phyloP scores from a whole-genome alignment of 352 stramenopile species.

The Pythium scleroteichum region DNA sequence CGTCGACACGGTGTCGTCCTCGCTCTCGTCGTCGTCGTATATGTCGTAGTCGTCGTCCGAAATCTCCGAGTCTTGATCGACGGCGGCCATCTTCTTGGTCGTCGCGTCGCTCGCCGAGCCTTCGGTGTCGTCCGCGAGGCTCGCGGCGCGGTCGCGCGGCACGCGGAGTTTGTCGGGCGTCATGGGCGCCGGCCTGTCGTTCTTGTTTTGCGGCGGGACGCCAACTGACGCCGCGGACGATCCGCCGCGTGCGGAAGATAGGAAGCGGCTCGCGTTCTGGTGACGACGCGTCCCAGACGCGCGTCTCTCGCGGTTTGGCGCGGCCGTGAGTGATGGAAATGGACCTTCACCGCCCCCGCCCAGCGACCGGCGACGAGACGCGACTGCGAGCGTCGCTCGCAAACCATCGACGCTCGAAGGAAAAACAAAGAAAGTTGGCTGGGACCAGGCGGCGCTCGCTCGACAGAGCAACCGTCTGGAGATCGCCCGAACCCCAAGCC shows the following conservation, averaged over 20 bases:
- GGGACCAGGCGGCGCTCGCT: no score
- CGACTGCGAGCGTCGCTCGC: background rate
- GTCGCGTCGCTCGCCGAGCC: background rate
- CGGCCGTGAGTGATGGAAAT: constrained; percentile 8
- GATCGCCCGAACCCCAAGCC: no score
- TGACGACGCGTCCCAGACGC: constrained; percentile 1
- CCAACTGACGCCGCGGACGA: no score
- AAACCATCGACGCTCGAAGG: constrained; percentile 19
- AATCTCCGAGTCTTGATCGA: constrained; percentile 5
- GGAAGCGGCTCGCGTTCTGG: background rate
- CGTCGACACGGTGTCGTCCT: constrained; percentile 7
- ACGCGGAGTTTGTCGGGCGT: constrained; percentile 9
- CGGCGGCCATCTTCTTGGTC: no score
- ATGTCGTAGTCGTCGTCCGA: constrained; percentile 13
- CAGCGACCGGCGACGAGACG: background rate
- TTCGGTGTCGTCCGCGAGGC: background rate
- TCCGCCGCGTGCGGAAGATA: background rate
- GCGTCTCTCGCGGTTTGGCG: background rate
- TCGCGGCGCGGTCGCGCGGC: constrained; percentile 10
- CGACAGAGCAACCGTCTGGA: no score
- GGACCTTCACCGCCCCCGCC: background rate
- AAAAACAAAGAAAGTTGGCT: constrained; percentile 21
- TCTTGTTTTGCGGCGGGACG: background rate
- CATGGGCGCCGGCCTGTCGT: background rate
- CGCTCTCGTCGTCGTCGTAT: constrained; percentile 14